phyloP scores from a whole-genome alignment of 106 monocot genomes.

The Apostasia shenzhenica region DNA sequence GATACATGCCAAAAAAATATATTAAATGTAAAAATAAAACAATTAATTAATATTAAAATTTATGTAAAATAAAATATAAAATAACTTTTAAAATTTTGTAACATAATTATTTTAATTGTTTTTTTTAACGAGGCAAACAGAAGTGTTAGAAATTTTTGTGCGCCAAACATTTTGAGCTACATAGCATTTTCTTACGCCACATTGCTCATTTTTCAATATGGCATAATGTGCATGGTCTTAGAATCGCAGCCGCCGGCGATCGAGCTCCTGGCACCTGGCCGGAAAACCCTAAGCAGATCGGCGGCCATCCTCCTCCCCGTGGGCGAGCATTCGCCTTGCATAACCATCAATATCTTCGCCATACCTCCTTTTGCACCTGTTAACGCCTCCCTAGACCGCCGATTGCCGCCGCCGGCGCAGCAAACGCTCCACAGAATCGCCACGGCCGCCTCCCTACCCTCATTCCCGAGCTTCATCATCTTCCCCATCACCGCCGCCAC shows the following conservation, averaged over 20 bases:
- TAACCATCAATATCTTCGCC: slow-evolving; percentile 60
- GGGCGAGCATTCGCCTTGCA: slow-evolving; percentile 66
- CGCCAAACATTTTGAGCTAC: too few relatives aligned
- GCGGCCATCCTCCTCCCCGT: slow-evolving; percentile 50
- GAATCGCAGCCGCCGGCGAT: slow-evolving; percentile 32
- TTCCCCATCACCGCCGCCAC: slow-evolving; percentile 20
- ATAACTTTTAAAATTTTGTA: too few relatives aligned
- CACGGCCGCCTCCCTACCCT: slow-evolving; percentile 45
- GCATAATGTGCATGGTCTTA: slow-evolving; percentile 55
- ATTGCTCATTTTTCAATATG: slow-evolving; percentile 20
- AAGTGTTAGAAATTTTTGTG: too few relatives aligned
- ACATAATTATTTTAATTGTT: too few relatives aligned
- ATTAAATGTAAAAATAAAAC: too few relatives aligned
- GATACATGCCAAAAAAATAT: too few relatives aligned
- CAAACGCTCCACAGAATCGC: slow-evolving; percentile 44
- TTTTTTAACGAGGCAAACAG: too few relatives aligned
- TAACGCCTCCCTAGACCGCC: slow-evolving; percentile 29
- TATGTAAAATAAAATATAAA: too few relatives aligned
- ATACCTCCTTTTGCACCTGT: slow-evolving; percentile 7
- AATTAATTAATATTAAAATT: too few relatives aligned
- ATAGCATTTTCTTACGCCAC: too few relatives aligned
- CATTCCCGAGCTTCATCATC: slow-evolving; percentile 39
- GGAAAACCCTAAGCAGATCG: slow-evolving; percentile 47
- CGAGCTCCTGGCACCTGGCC: slow-evolving; percentile 17
- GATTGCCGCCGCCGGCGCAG: slow-evolving; percentile 22